Percentiles rank a stretch among this genome's conserved stretches.
These are phyloP conservation scores for Ascochyta viciae-villosae DNA, from an alignment of 2,329 filamentous ascomycete species.

Conservation along the genomic window DNA sequence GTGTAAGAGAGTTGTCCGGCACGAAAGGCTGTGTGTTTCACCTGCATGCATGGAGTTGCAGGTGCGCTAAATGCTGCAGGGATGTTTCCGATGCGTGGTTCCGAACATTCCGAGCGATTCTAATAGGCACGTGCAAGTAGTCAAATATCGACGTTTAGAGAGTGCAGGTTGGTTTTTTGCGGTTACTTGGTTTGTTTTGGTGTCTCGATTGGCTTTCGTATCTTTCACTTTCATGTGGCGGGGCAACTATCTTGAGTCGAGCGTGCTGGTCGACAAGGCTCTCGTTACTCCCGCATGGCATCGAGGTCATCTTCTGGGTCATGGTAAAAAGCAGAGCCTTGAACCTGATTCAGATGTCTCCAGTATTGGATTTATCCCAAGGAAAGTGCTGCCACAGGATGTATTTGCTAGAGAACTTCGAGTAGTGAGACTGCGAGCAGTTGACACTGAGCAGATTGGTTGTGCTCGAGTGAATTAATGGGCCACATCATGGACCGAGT, in stretches of 20 bases:
- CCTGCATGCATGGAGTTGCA: constrained; percentile 4
- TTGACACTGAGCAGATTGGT: neutral
- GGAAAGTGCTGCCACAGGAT: no score
- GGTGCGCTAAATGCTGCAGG: constrained; percentile 5
- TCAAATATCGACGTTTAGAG: neutral
- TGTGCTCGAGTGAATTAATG: neutral
- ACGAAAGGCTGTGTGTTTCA: constrained; percentile 14
- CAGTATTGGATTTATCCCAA: no score
- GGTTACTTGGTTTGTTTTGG: neutral
- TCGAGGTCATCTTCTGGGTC: no score
- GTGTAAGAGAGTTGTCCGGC: constrained; percentile 14
- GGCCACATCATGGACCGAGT: neutral
- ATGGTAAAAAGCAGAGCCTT: no score
- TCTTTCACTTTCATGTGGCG: no score
- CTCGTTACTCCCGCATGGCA: no score
- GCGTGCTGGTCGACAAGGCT: no score
- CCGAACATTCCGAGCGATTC: constrained; percentile 18
- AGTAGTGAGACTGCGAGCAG: no score
- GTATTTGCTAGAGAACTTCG: no score
- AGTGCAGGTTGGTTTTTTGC: neutral
- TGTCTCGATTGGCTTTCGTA: no score
- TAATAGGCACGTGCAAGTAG: neutral
- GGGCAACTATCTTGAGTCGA: no score
- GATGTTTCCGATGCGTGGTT: constrained; percentile 3
- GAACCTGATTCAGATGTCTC: no score